These are phyloP conservation scores for Tolypocladium ovalisporum DNA, from an alignment of 2,329 filamentous ascomycete species.

Conservation along the genomic window DNA sequence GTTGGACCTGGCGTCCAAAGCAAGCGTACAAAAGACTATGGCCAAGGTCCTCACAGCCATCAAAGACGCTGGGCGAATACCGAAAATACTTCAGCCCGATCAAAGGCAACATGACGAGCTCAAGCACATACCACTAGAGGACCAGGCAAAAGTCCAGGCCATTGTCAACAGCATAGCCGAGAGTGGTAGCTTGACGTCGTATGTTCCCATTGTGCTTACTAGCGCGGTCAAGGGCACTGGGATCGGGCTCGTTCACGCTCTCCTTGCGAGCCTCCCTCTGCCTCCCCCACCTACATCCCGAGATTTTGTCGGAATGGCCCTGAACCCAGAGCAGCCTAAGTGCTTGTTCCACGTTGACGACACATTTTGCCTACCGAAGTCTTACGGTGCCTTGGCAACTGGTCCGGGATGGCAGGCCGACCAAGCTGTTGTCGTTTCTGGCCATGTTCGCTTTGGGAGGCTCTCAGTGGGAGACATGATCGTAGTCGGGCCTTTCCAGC, in stretches of 20 bases:
- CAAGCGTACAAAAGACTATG: conserved; percentile 58
- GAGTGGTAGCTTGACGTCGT: conserved; percentile 28
- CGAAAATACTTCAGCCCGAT: conserved; percentile 58
- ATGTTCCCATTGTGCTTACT: conserved; percentile 78
- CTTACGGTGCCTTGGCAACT: conserved; percentile 27
- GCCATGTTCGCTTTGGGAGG: conserved; percentile 68
- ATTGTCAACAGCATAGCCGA: conserved; percentile 40
- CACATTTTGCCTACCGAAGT: conserved; percentile 64
- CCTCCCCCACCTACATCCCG: conserved; percentile 41
- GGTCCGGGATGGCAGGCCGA: conserved; percentile 16
- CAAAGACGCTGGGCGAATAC: conserved; percentile 63
- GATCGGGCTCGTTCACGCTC: conserved; percentile 69
- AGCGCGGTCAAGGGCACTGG: conserved; percentile 80
- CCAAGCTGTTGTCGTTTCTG: conserved; percentile 67
- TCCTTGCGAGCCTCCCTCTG: conserved; percentile 67
- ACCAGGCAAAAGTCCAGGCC: conserved; percentile 47
- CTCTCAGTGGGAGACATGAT: conserved; percentile 70
- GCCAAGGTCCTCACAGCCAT: conserved; percentile 64
- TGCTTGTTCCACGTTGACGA: conserved; percentile 86
- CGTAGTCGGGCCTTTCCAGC: conserved; percentile 66
- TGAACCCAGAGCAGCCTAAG: conserved; percentile 49
- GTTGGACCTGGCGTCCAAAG: conserved; percentile 71
- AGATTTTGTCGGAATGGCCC: conserved; percentile 41
- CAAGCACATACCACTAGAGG: conserved; percentile 41
- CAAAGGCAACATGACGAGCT: conserved; percentile 39